Base-by-base conservation (phyloP, 805 yeast species). In the Saccharomycopsis amapae region DNA sequence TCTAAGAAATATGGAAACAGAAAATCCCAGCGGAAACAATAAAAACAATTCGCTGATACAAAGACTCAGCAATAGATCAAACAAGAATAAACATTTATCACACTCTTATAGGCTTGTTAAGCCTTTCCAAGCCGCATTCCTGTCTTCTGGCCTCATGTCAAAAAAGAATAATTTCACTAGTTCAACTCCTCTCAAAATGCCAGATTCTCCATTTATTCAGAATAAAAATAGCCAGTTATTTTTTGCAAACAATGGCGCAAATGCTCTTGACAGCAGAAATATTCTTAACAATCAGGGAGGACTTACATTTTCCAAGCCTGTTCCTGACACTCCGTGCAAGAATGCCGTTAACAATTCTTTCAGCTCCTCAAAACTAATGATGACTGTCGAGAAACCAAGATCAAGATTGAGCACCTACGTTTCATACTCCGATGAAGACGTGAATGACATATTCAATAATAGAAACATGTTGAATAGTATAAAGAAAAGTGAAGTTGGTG, bases 61-160 rank as follows among this genome's bases (percentile, higher is more conserved):
- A 23, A 46, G 24, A 12, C 20, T 26, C 25, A 31, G 38, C 39
- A 31, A 24, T 32, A 30, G 39, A 60, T 65, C 42, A 64, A 66
- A 48, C 56, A 73, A 65, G 55, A 68, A 5, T 64, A 55, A 58
- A 56, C 54, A 54, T 15, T 9, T n/a, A 22, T 3, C 19, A 12
- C 76, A 72, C 34, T 67, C 73, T 13, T 85, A 81, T 61, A 75
- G 78, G 51, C 75, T 78, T 37, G 93, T 84, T 18, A 85, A 82
- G 58, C 96, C 96, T 2, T 69, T 86, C 33, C 95, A 85, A 59
- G 81, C 89, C 0, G 95, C 93, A 13, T 86, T 86, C 61, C 71
- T 76, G 59, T 75, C 89, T 2, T 66, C 85, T 0, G 96, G 96
- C 0, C 65, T 86, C 31, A 62, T 80, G 50, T 76, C 82, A 32